A percentile compares a stretch with the other conserved stretches of the same genome.
Evolutionary conservation across 2,329 filamentous ascomycete genomes (phyloP).

Genomic region (Penicillium vulpinum): DNA sequence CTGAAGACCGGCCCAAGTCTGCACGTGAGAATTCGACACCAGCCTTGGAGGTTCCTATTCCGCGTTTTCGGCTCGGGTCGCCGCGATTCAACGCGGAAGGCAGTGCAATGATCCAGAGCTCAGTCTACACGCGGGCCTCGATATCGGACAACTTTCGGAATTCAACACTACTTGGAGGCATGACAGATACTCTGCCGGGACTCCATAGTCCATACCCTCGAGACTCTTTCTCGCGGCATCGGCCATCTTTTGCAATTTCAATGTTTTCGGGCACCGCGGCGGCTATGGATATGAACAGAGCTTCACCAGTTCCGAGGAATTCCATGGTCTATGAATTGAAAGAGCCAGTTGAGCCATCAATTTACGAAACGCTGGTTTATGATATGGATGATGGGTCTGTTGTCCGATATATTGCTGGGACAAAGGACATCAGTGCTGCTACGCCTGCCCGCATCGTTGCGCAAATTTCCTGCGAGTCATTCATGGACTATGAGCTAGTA

Average conservation of each 20-base stretch:
- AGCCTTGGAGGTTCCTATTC: conserved; percentile 72
- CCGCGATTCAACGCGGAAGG: conserved; percentile 76
- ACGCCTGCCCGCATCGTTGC: conserved; percentile 89
- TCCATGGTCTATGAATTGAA: conserved; percentile 53
- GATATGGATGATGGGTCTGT: conserved; percentile 79
- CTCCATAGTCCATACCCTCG: conserved; percentile 28
- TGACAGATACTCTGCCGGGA: conserved; percentile 25
- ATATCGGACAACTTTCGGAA: conserved; percentile 68
- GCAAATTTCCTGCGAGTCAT: conserved; percentile 93
- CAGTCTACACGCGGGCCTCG: conserved; percentile 69
- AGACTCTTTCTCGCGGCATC: conserved; percentile 26
- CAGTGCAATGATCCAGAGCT: conserved; percentile 74
- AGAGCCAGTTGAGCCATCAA: conserved; percentile 61
- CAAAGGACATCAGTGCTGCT: conserved; percentile 78
- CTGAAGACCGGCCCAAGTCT: conserved; percentile 64
- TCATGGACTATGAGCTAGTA: conserved; percentile 93
- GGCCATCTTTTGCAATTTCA: conserved; percentile 39
- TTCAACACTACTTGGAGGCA: conserved; percentile 56
- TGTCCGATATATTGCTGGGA: conserved; percentile 74
- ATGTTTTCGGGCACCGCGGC: conserved; percentile 38
- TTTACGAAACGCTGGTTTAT: conserved; percentile 79
- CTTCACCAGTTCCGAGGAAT: conserved; percentile 38
- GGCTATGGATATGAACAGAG: conserved; percentile 31
- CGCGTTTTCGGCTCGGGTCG: conserved; percentile 78
- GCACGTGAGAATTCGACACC: conserved; percentile 57